phyloP scores from a whole-genome alignment of 495 filamentous ascomycete genomes.

The Daldinia grandis region DNA sequence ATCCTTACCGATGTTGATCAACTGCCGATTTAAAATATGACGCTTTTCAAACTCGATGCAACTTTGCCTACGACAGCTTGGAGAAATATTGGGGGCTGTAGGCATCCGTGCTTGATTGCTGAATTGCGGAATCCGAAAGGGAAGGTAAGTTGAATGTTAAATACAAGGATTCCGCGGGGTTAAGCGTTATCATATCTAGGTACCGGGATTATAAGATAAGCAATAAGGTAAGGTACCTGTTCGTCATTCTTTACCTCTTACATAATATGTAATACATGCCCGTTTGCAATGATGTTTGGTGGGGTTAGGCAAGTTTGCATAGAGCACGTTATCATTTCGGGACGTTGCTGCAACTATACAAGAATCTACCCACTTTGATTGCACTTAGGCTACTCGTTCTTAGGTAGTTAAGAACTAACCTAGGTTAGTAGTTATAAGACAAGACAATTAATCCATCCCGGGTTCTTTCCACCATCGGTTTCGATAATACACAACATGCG shows the following conservation, averaged over 20 bases:
- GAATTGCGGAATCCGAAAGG: conserved; percentile 7
- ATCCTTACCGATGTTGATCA: conserved; percentile 10
- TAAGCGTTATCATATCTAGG: conserved; percentile 15
- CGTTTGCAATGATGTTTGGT: too few species aligned
- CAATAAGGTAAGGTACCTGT: too few species aligned
- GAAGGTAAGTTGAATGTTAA: conserved; percentile 1
- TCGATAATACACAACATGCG: conserved; percentile 21
- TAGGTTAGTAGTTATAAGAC: too few species aligned
- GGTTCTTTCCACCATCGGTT: conserved; percentile 41
- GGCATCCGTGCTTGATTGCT: conserved; percentile 1
- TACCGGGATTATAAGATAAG: too few species aligned
- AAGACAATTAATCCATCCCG: conserved; percentile 21
- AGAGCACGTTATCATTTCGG: too few species aligned
- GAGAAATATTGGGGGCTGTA: conserved; percentile 1
- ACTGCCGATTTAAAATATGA: conserved; percentile 12
- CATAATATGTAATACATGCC: too few species aligned
- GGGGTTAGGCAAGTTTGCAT: not conserved
- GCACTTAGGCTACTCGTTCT: too few species aligned
- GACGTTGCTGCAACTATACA: too few species aligned
- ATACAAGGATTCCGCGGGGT: conserved; percentile 17
- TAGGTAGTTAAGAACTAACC: too few species aligned
- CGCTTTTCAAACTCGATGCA: conserved; percentile 20
- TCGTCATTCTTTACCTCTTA: too few species aligned
- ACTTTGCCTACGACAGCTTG: not conserved
- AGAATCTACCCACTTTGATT: too few species aligned